These are phyloP conservation scores for Pyricularia grisea DNA, from an alignment of 2,329 filamentous ascomycete genomes.

Conservation along the genomic window DNA sequence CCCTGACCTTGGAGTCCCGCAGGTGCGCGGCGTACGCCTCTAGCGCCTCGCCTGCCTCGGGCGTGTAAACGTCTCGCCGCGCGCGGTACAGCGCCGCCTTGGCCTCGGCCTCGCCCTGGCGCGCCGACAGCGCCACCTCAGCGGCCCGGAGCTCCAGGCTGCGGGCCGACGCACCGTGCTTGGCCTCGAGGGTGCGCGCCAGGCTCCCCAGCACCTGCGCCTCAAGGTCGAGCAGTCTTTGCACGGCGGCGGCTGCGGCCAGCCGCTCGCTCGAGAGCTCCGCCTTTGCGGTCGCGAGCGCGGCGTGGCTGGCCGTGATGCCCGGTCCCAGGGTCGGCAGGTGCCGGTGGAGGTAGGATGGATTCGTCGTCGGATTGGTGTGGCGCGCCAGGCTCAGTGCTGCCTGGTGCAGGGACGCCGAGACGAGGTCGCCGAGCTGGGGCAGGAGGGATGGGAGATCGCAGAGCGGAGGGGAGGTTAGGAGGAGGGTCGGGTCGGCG, in stretches of 20 bases:
- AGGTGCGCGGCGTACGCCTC: slow-evolving; percentile 38
- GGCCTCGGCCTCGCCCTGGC: slow-evolving; percentile 28
- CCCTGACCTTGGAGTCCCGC: slow-evolving; percentile 34
- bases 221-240: slow-evolving; percentile 28
- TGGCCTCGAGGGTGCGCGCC: slow-evolving; percentile 41
- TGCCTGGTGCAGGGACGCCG: slow-evolving; percentile 36
- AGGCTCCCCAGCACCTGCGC: slow-evolving; percentile 29
- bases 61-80: slow-evolving; percentile 32
- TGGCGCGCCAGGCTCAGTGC: slow-evolving; percentile 40
- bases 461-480: slow-evolving; percentile 39
- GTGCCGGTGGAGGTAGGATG: slow-evolving; percentile 48
- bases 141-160: slow-evolving; percentile 41
- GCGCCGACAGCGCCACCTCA: slow-evolving; percentile 32
- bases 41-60: slow-evolving; percentile 32
- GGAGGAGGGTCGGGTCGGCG: slow-evolving; percentile 29
- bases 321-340: slow-evolving; percentile 38
- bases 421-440: slow-evolving; percentile 34
- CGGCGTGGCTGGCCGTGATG: slow-evolving; percentile 24
- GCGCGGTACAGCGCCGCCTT: slow-evolving; percentile 23
- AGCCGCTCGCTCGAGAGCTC: slow-evolving; percentile 29
- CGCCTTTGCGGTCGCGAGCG: slow-evolving; percentile 19
- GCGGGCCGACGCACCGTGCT: slow-evolving; percentile 42
- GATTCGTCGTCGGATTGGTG: slow-evolving; percentile 38
- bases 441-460: slow-evolving; percentile 38
- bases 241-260: slow-evolving; percentile 25